phyloP scores from a whole-genome alignment of 768 basidiomycete species.

The Amanita phalloides region DNA sequence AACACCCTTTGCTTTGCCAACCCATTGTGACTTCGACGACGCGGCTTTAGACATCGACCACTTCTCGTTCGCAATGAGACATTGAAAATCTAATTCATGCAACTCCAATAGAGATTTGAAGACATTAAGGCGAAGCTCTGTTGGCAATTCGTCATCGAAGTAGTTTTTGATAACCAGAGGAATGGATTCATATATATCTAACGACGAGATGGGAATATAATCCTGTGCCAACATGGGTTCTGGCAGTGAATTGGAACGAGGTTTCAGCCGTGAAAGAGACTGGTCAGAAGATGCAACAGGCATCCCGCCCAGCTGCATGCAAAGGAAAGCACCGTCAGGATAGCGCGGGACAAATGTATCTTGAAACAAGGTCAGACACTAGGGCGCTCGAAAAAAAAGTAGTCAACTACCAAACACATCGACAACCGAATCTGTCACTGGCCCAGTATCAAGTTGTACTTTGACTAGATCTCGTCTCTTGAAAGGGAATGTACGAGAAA shows the following conservation, averaged over 20 bases:
- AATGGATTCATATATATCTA: conserved; percentile 43
- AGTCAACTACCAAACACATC: not conserved
- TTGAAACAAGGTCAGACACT: not conserved
- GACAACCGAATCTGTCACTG: not conserved
- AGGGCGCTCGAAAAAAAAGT: not conserved
- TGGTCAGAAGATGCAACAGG: conserved; percentile 9
- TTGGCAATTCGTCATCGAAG: conserved; percentile 64
- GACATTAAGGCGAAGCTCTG: conserved; percentile 56
- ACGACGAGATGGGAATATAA: conserved; percentile 35
- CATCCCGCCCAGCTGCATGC: not conserved
- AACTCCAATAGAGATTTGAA: conserved; percentile 43
- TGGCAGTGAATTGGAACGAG: conserved; percentile 56
- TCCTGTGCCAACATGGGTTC: conserved; percentile 53
- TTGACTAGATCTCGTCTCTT: conserved; percentile 22
- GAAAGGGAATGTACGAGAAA: conserved; percentile 46
- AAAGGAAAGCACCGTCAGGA: not conserved
- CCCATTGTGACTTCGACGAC: conserved; percentile 57
- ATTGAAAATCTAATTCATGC: conserved; percentile 48
- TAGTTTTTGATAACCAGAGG: conserved; percentile 38
- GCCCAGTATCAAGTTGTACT: conserved; percentile 1
- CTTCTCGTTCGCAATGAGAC: conserved; percentile 28
- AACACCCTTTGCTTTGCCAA: conserved; percentile 63
- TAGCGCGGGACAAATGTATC: conserved; percentile 1
- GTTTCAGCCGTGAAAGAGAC: conserved; percentile 31
- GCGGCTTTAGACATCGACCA: conserved; percentile 58